Base-by-base conservation (phyloP, 495 filamentous ascomycete species). In the Neurospora pannonica region DNA sequence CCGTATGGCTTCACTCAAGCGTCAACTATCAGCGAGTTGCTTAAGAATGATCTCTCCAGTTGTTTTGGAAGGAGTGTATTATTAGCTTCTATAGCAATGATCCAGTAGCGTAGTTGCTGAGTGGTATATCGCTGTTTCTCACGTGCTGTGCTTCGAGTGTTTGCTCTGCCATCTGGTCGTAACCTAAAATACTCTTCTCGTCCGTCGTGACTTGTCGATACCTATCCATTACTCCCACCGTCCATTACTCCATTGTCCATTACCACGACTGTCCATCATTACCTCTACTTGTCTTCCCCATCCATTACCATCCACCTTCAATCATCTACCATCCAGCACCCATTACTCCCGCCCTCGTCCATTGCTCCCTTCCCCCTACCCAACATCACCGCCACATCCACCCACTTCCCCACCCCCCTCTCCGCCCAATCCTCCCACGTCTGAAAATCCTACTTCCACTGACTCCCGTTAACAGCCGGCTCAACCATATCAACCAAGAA, bases 401-500 rank as follows among this genome's bases (percentile, higher is more conserved):
- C 46, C 46, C 46, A 24, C 17, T 10, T n/a, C 19, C 19, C 19
- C 19, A n/a, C 3, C 42, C 19, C 42, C 17, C 17, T 2, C 8
- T 9, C 7, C 42, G 2, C 42, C 19, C 5, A 19, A 42, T 42
- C 8, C 42, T 46, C 43, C 43, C 5, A 60, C 11, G 5, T 28
- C 11, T 3, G 2, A 7, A 60, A 28, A 5, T 13, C 54, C 15
- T 62, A 34, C 54, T 71, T 71, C 34, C 34, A 71, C 70, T 40
- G 70, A 3, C 19, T 42, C 13, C 71, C 71, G 0, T 10, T 28
- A 17, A 71, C 42, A 31, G 42, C 19, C 71, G 71, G 71, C 38
- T 71, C 71, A 11, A 39, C 71, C 10, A 17, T 38, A 28, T 75
- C 76, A 38, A 81, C 31, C 74, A 83, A 83, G 70, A 88, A 90